phyloP scores from a whole-genome alignment of 1,284 basidiomycete species.

The Lentinula novae-zelandiae region DNA sequence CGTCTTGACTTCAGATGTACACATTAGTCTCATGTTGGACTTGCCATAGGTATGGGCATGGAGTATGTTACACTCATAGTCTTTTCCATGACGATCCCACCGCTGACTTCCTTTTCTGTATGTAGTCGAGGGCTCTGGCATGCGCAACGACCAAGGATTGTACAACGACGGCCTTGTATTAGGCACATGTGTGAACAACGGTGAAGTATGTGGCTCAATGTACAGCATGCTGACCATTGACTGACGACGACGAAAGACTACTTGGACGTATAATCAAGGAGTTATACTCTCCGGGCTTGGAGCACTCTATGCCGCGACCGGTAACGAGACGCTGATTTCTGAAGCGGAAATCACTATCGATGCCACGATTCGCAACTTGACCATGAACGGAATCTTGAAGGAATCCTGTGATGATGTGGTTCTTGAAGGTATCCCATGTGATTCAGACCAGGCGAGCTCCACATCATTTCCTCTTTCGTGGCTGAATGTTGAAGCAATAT shows the following conservation, averaged over 20 bases:
- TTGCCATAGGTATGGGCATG: constrained; percentile 21
- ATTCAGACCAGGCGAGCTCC: constrained; percentile 20
- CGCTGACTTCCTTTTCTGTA: background rate
- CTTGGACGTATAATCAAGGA: constrained; percentile 28
- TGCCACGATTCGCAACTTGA: constrained; percentile 20
- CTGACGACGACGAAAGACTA: constrained; percentile 15
- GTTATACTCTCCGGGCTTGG: constrained; percentile 26
- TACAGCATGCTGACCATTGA: background rate
- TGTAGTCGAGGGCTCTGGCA: constrained; percentile 22
- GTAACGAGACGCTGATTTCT: constrained; percentile 19
- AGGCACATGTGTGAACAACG: constrained; percentile 22
- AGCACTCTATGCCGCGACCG: constrained; percentile 19
- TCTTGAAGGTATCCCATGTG: constrained; percentile 17
- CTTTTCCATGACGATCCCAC: background rate
- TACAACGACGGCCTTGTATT: constrained; percentile 23
- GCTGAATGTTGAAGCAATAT: background rate
- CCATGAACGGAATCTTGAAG: constrained; percentile 23
- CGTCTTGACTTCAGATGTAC: no score
- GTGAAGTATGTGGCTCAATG: background rate
- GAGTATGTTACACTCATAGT: constrained; percentile 17
- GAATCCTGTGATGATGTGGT: constrained; percentile 25
- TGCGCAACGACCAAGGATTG: constrained; percentile 24
- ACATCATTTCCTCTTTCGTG: background rate
- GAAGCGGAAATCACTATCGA: constrained; percentile 26
- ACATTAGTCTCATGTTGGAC: background rate